A percentile compares a stretch with the other conserved stretches of the same genome.
Conservation (phyloP, 495 filamentous ascomycete genomes). For the Hypoxylon fragiforme region DNA sequence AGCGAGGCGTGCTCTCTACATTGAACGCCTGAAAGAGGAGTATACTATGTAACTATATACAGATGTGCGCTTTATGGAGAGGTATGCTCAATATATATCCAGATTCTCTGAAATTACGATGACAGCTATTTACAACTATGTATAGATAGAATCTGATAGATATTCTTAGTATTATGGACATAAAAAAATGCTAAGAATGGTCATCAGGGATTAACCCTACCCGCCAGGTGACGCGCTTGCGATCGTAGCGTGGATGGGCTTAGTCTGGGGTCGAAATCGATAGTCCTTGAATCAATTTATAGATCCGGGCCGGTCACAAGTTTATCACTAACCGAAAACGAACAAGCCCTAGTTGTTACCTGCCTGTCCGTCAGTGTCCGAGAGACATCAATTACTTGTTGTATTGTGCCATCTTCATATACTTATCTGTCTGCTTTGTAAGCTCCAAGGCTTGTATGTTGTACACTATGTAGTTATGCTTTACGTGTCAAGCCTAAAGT, state of each 20-base stretch:
- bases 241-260: slow-evolving; percentile 33
- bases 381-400: background rate
- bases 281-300: slow-evolving; percentile 32
- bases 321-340: slow-evolving; percentile 14
- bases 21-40: too few species aligned
- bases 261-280: slow-evolving; percentile 31
- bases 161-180: slow-evolving; percentile 32
- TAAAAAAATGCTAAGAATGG: slow-evolving; percentile 1
- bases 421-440: too few species aligned
- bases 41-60: too few species aligned
- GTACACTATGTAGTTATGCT: too few species aligned
- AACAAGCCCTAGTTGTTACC: background rate
- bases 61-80: too few species aligned
- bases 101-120: slow-evolving; percentile 19
- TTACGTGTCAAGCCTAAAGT: too few species aligned
- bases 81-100: too few species aligned
- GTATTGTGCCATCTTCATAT: too few species aligned
- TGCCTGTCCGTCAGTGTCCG: too few species aligned
- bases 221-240: slow-evolving; percentile 32
- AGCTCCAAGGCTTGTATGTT: too few species aligned
- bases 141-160: slow-evolving; percentile 2
- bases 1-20: too few species aligned
- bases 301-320: slow-evolving; percentile 25
- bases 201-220: slow-evolving; percentile 32
- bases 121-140: too few species aligned